A percentile compares a stretch with the other conserved stretches of the same genome.
Conservation (phyloP, 1,284 basidiomycete species). For the Inonotus hispidus region DNA sequence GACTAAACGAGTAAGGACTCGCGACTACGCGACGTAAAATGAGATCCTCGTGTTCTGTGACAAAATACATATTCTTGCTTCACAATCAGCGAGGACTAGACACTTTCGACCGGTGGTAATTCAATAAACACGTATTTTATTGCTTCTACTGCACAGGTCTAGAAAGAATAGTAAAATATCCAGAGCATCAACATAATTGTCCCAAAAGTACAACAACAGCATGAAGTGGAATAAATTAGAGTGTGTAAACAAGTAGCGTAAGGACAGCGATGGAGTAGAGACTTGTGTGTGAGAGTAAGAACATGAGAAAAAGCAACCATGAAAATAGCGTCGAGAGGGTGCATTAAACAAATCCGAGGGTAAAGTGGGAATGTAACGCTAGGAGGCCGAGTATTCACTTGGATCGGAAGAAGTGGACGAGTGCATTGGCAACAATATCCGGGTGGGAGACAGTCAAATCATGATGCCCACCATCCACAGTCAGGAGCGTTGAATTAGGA, state of each 20-base stretch:
- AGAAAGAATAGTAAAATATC: neutral
- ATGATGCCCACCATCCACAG: slow-evolving; percentile 55
- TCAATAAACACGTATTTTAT: neutral
- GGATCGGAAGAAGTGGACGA: slow-evolving; percentile 35
- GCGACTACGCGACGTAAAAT: neutral
- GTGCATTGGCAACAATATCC: slow-evolving; percentile 35
- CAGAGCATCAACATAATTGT: neutral
- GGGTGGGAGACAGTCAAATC: slow-evolving; percentile 59
- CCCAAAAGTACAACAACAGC: slow-evolving; percentile 1
- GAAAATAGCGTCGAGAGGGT: neutral
- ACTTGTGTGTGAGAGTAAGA: neutral
- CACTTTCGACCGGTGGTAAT: neutral
- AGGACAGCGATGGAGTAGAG: neutral
- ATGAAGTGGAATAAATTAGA: neutral
- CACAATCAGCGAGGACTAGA: too few relatives aligned
- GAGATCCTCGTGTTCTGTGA: slow-evolving; percentile 7
- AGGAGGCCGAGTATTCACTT: neutral
- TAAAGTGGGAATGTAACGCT: neutral
- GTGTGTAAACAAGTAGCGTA: neutral
- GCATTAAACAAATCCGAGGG: neutral
- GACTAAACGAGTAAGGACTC: neutral
- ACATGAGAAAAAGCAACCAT: neutral
- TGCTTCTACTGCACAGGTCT: neutral
- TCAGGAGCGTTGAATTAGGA: slow-evolving; percentile 48
- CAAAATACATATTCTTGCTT: neutral